Evolutionary conservation across 371 early-diverging fungal genomes (phyloP).

Genomic region (Gilbertella persicaria): DNA sequence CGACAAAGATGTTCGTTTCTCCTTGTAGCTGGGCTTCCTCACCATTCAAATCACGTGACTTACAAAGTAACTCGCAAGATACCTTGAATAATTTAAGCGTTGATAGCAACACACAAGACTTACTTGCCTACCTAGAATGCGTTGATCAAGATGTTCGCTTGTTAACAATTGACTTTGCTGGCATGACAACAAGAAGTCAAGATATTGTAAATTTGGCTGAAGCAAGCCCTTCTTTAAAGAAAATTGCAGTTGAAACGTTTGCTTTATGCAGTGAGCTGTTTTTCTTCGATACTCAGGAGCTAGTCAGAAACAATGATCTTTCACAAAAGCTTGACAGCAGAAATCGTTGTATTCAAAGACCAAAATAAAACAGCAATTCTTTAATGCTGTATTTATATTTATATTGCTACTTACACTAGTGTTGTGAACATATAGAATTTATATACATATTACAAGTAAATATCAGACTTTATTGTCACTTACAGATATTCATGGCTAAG

Average conservation of each 20-base stretch:
- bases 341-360: too few relatives aligned
- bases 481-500: too few relatives aligned
- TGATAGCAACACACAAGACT: slow-evolving; percentile 10
- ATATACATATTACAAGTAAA: too few relatives aligned
- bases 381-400: too few relatives aligned
- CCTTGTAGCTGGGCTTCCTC: slow-evolving; percentile 10
- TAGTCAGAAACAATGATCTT: slow-evolving; percentile 8
- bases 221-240: slow-evolving; percentile 14
- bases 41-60: slow-evolving; percentile 9
- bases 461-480: too few relatives aligned
- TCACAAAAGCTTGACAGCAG: slow-evolving; percentile 13
- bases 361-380: too few relatives aligned
- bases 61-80: slow-evolving; percentile 3
- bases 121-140: slow-evolving; percentile 12
- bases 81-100: slow-evolving; percentile 3
- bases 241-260: slow-evolving; percentile 20
- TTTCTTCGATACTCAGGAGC: slow-evolving; percentile 12
- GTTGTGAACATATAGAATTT: too few relatives aligned
- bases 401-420: too few relatives aligned
- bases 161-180: slow-evolving; percentile 13
- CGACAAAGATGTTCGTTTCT: slow-evolving; percentile 4
- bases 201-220: slow-evolving; percentile 10
- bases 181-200: slow-evolving; percentile 15
- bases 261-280: slow-evolving; percentile 11
- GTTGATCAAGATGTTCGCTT: slow-evolving; percentile 11